These are phyloP conservation scores for Hanseniaspora mollemarum DNA, from an alignment of 805 yeast genomes.

Conservation along the genomic window DNA sequence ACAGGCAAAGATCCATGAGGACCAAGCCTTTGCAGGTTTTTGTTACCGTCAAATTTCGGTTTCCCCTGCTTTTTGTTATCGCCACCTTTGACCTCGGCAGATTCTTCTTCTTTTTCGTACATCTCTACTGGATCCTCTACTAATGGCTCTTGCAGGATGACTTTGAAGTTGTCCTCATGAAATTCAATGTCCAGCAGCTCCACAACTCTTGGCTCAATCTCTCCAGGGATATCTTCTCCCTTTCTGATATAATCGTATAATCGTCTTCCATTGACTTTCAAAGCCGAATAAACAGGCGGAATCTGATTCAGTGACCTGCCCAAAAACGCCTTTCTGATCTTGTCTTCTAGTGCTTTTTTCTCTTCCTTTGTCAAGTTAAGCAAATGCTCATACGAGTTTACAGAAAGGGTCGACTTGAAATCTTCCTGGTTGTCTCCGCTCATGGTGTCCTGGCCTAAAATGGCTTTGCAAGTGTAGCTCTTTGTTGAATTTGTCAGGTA, in stretches of 20 bases:
- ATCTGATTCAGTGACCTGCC: constrained; percentile 68
- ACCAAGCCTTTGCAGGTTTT: not conserved
- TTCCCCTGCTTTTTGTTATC: not conserved
- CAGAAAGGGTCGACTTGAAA: constrained; percentile 36
- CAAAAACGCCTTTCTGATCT: constrained; percentile 50
- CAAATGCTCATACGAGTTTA: constrained; percentile 46
- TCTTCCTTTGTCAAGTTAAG: constrained; percentile 23
- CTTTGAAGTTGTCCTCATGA: constrained; percentile 23
- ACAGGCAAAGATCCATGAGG: constrained; percentile 20
- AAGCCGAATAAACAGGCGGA: constrained; percentile 90
- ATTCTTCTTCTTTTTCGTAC: not conserved
- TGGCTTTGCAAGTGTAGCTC: constrained; percentile 70
- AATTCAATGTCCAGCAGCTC: constrained; percentile 46
- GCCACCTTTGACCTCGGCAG: not conserved
- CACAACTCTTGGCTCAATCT: constrained; percentile 65
- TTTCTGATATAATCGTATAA: constrained; percentile 88
- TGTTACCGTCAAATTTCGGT: constrained; percentile 6
- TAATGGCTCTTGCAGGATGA: not conserved
- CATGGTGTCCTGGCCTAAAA: constrained; percentile 82
- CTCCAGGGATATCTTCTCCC: constrained; percentile 65
- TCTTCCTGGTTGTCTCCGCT: constrained; percentile 77
- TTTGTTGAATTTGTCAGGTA: constrained; percentile 68
- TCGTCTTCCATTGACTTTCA: constrained; percentile 89
- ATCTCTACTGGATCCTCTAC: not conserved
- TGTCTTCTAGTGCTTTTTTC: constrained; percentile 27